Evolutionary conservation across 202 grass and related monocot genomes (phyloP), one percentile per base, ranked within the genome.

Genomic region (Schoenoplectus triqueter): DNA sequence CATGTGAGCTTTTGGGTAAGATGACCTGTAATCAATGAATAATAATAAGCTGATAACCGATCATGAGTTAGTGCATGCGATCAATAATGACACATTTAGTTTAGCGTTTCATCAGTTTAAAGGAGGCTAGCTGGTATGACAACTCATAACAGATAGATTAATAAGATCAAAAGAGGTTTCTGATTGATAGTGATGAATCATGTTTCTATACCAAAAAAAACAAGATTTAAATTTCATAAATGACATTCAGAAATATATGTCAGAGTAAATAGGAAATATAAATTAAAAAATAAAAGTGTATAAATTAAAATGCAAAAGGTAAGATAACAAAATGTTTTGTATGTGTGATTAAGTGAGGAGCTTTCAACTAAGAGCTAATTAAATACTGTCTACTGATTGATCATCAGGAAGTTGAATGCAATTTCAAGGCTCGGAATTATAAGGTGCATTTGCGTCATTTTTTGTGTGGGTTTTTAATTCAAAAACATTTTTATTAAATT

Each of bases 1-100:
- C 81, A 83, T 83, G 81, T 83, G 81, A 69, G 65, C 10, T 69
- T 77, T 69, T 70, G 64, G 47, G 3, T 55, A 51, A 70, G 19
- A 48, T 61, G 57, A 66, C 64, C 65, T 83, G 66, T 59, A 48
- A 45, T 65, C 42, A 11, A 66, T 83, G 20, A 68, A 69, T 70
- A 78, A 78, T 59, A 59, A 15, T 59, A 59, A 59, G 56, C 15
- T 60, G 21, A 15, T 60, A 42, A 61, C 48, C 10, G 4, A 70
- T 48, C 18, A 71, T 71, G 64, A 82, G 42, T 63, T 83, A 83
- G 62, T 42, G 44, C 3, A 68, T 66, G 10, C 47, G 10, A 56
- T 15, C 10, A 66, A 39, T 82, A 51, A 67, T 52, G 21, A 81
- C 31, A 31, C 31, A 64, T 74, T 60, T 59, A 60, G 52, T 78